phyloP scores from a whole-genome alignment of 2,329 filamentous ascomycete genomes.

The Fusarium ambrosium region DNA sequence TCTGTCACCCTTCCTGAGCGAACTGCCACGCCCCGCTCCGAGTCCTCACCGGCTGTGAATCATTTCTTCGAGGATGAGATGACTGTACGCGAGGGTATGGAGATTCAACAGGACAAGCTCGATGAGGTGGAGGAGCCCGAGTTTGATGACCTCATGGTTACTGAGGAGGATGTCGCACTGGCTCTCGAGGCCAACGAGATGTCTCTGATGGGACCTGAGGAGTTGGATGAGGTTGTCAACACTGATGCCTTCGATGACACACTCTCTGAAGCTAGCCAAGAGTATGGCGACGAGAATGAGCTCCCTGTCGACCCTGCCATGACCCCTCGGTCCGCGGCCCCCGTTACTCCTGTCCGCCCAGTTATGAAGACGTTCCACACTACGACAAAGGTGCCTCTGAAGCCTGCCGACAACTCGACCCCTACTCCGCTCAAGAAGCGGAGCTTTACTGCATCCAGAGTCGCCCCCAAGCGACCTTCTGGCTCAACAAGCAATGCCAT shows the following conservation, averaged over 20 bases:
- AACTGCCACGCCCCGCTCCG: conserved; percentile 38
- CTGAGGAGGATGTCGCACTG: conserved; percentile 69
- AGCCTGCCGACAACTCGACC: conserved; percentile 73
- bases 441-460: conserved; percentile 64
- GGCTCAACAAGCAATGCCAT: conserved; percentile 63
- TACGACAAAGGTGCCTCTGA: conserved; percentile 82
- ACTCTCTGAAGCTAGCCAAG: conserved; percentile 72
- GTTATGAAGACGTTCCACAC: conserved; percentile 73
- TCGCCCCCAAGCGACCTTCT: conserved; percentile 59
- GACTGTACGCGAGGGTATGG: conserved; percentile 52
- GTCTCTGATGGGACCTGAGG: conserved; percentile 65
- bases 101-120: conserved; percentile 23
- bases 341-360: conserved; percentile 69
- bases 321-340: conserved; percentile 47
- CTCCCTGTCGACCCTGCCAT: conserved; percentile 68
- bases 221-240: conserved; percentile 53
- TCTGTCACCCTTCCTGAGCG: conserved; percentile 34
- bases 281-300: conserved; percentile 77
- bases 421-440: conserved; percentile 63
- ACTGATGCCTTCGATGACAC: conserved; percentile 60
- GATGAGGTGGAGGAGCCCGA: conserved; percentile 46
- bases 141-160: conserved; percentile 63
- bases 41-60: conserved; percentile 58
- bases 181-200: conserved; percentile 72
- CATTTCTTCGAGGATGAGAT: conserved; percentile 75